Evolutionary conservation across 2,329 filamentous ascomycete genomes (phyloP).

Genomic region (Purpureocillium takamizusanense): DNA sequence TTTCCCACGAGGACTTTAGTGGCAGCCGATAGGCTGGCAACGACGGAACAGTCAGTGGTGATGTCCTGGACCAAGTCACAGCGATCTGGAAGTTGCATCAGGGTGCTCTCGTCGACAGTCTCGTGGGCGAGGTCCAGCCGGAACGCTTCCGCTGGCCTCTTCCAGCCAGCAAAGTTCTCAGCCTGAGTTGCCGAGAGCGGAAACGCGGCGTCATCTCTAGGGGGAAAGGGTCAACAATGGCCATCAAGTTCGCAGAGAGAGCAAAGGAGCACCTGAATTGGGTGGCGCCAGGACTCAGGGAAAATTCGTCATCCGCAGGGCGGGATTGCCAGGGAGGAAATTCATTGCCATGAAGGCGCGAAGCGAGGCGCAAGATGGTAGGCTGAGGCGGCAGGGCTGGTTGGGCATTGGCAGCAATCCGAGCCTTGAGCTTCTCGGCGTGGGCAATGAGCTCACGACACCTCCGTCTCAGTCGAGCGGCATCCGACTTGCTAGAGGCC

Average conservation of each 20-base stretch:
- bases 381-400: neutral
- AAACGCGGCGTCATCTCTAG: slow-evolving; percentile 60
- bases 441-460: slow-evolving; percentile 60
- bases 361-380: slow-evolving; percentile 61
- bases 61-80: slow-evolving; percentile 91
- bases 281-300: slow-evolving; percentile 33
- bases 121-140: slow-evolving; percentile 11
- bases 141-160: slow-evolving; percentile 61
- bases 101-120: slow-evolving; percentile 23
- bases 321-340: slow-evolving; percentile 78
- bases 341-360: slow-evolving; percentile 69
- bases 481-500: slow-evolving; percentile 52
- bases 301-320: slow-evolving; percentile 54
- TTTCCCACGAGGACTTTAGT: slow-evolving; percentile 61
- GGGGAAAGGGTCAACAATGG: neutral
- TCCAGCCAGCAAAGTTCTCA: slow-evolving; percentile 76
- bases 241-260: neutral
- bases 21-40: slow-evolving; percentile 84
- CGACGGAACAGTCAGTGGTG: slow-evolving; percentile 93
- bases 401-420: neutral
- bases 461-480: slow-evolving; percentile 55
- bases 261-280: slow-evolving; percentile 52
- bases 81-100: slow-evolving; percentile 48
- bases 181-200: slow-evolving; percentile 66
- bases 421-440: slow-evolving; percentile 74